Conservation (phyloP, 257 asterid species). For the Solanum appendiculatum region DNA sequence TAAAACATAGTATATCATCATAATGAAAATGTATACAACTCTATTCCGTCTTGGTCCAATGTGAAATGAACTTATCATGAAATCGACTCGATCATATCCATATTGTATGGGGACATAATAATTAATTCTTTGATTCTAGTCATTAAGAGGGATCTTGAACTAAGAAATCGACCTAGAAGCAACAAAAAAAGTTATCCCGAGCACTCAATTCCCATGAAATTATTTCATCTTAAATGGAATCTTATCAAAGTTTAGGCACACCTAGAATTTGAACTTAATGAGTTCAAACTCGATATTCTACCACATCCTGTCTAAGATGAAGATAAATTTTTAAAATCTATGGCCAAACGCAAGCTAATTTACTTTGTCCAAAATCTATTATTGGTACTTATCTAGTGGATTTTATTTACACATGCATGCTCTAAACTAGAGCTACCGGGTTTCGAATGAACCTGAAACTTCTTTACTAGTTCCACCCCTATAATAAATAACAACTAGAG, state of each 20-base stretch:
- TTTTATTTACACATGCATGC: background rate
- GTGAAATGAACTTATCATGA: background rate
- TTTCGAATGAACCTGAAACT: background rate
- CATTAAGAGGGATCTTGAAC: background rate
- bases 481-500: background rate
- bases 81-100: background rate
- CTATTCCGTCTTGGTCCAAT: background rate
- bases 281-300: background rate
- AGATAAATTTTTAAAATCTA: no score
- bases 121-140: background rate
- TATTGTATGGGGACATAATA: background rate
- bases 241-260: background rate
- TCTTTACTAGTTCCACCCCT: background rate
- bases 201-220: no score
- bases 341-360: background rate
- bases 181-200: no score
- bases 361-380: background rate
- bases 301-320: background rate
- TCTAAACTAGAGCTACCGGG: background rate
- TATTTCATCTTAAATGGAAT: background rate
- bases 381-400: background rate
- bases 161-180: no score
- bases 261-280: background rate
- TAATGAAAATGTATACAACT: background rate
- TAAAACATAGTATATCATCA: background rate